phyloP scores from a whole-genome alignment of 768 basidiomycete species.

The Multifurca ochricompacta region DNA sequence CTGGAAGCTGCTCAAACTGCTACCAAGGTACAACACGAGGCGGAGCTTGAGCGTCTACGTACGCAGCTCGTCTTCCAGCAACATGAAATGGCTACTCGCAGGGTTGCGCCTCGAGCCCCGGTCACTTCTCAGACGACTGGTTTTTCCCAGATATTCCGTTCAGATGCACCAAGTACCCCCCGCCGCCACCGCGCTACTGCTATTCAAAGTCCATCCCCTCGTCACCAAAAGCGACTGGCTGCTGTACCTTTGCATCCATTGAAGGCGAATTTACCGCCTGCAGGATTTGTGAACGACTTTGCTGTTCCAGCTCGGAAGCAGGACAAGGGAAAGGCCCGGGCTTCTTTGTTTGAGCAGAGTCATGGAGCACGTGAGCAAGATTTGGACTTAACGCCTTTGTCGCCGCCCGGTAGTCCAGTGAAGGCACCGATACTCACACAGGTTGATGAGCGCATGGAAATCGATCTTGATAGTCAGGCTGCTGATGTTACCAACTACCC shows the following conservation, averaged over 20 bases:
- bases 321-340: constrained; percentile 2
- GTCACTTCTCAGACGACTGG: background rate
- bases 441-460: constrained; percentile 5
- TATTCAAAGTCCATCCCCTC: background rate
- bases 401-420: background rate
- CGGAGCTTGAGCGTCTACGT: constrained; percentile 18
- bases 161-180: background rate
- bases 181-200: background rate
- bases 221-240: background rate
- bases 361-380: constrained; percentile 4
- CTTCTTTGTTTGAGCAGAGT: constrained; percentile 6
- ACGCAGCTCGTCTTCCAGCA: constrained; percentile 21
- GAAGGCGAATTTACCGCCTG: constrained; percentile 1
- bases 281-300: constrained; percentile 20
- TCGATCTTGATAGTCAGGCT: background rate
- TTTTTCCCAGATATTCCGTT: constrained; percentile 5
- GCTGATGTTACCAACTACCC: background rate
- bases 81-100: constrained; percentile 16
- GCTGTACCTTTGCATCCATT: background rate
- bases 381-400: background rate
- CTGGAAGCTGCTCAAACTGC: constrained; percentile 13
- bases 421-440: background rate
- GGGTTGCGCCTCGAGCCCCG: background rate
- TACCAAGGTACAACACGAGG: constrained; percentile 8
- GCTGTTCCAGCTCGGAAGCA: background rate